These are phyloP conservation scores for Puccinia novopanici DNA, from an alignment of 1,284 basidiomycete species.

Conservation along the genomic window DNA sequence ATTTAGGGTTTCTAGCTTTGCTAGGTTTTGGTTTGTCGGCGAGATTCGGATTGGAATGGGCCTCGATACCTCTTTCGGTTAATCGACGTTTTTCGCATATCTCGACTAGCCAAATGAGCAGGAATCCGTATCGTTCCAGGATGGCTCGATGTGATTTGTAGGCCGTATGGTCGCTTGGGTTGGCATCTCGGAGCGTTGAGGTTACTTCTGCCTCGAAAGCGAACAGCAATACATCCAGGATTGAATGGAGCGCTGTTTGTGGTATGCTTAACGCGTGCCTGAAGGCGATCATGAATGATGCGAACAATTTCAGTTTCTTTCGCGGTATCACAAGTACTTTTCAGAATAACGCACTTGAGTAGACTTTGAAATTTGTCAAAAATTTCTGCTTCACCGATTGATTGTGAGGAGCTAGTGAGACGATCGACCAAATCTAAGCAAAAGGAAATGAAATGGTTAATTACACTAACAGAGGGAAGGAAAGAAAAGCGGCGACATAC, in stretches of 20 bases:
- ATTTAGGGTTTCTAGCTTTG: conserved; percentile 20
- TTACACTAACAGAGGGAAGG: background rate
- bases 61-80: conserved; percentile 6
- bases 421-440: conserved; percentile 51
- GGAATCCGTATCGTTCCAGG: conserved; percentile 83
- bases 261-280: conserved; percentile 51
- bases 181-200: conserved; percentile 67
- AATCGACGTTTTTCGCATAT: conserved; percentile 67
- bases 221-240: conserved; percentile 52
- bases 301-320: background rate
- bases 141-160: conserved; percentile 71
- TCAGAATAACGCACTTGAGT: conserved; percentile 50
- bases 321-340: background rate
- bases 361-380: conserved; percentile 52
- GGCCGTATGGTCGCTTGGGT: conserved; percentile 70
- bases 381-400: conserved; percentile 48
- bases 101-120: conserved; percentile 79
- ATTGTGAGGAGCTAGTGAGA: conserved; percentile 50
- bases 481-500: background rate
- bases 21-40: conserved; percentile 22
- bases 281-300: background rate
- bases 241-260: conserved; percentile 50
- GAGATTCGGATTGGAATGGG: background rate
- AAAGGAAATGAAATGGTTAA: background rate
- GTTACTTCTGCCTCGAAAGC: conserved; percentile 69